phyloP scores from a whole-genome alignment of 176 grass and related monocot species.

The Carex pumila region DNA sequence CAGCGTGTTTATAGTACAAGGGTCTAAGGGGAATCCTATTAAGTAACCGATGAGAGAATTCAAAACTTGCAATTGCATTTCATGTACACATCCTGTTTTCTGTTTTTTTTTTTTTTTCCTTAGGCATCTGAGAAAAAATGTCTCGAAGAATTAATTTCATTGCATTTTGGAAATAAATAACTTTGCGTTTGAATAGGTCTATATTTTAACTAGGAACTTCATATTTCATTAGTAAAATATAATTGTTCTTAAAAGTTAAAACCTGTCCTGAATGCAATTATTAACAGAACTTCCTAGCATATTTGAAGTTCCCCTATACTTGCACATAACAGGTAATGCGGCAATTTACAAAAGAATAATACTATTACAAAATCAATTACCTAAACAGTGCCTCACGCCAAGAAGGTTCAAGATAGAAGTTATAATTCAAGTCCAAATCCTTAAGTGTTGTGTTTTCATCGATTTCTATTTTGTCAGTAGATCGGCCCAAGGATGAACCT shows the following conservation, averaged over 20 bases:
- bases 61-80: not conserved
- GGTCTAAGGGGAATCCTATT: not conserved
- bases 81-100: not conserved
- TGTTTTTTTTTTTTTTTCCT: not conserved
- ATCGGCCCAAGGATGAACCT: slow-evolving; percentile 90
- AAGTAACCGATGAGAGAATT: not conserved
- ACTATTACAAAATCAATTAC: slow-evolving; percentile 31
- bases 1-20: not conserved
- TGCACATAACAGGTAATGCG: not conserved
- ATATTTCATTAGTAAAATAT: not conserved
- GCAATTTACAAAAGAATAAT: not conserved
- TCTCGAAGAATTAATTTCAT: not conserved
- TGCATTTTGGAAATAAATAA: not conserved
- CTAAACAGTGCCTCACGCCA: slow-evolving; percentile 90
- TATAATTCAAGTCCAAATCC: slow-evolving; percentile 92
- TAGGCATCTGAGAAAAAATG: no score
- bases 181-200: not conserved
- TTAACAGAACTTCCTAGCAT: not conserved
- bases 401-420: slow-evolving; percentile 96
- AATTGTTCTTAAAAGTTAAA: not conserved
- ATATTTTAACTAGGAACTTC: not conserved
- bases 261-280: not conserved
- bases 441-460: slow-evolving; percentile 97
- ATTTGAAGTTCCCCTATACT: not conserved
- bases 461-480: slow-evolving; percentile 91